A percentile compares a stretch with the other conserved stretches of the same genome.
Conservation (phyloP, 2,329 filamentous ascomycete species). For the Ascochyta koolunga region DNA sequence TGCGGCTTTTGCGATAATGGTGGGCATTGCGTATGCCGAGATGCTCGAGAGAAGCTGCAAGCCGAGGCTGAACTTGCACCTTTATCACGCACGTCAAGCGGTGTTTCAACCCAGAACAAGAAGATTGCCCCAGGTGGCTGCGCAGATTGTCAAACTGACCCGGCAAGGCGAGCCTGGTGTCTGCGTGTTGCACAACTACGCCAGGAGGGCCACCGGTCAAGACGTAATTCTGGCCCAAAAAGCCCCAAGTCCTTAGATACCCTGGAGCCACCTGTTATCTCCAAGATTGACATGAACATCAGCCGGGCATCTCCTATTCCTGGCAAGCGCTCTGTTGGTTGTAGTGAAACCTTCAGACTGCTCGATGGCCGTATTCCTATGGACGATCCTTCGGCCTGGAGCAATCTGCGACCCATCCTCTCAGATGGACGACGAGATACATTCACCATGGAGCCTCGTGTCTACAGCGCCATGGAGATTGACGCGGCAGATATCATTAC, state of each 20-base stretch:
- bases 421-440: slow-evolving; percentile 27
- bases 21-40: slow-evolving; percentile 39
- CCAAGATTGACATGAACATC: slow-evolving; percentile 25
- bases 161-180: slow-evolving; percentile 44
- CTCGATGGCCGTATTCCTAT: slow-evolving; percentile 42
- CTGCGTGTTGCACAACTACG: slow-evolving; percentile 41
- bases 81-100: slow-evolving; percentile 13
- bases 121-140: slow-evolving; percentile 39
- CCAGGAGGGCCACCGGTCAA: slow-evolving; percentile 14
- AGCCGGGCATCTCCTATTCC: slow-evolving; percentile 14
- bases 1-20: slow-evolving; percentile 46
- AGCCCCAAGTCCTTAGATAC: slow-evolving; percentile 27
- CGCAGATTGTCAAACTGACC: slow-evolving; percentile 43
- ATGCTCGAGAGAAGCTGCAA: slow-evolving; percentile 20
- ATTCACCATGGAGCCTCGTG: slow-evolving; percentile 35
- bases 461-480: slow-evolving; percentile 46
- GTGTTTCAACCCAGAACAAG: slow-evolving; percentile 3
- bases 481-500: slow-evolving; percentile 47
- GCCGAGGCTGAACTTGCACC: slow-evolving; percentile 21
- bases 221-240: slow-evolving; percentile 6
- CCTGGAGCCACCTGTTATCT: slow-evolving; percentile 37
- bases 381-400: slow-evolving; percentile 43
- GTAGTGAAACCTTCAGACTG: slow-evolving; percentile 44
- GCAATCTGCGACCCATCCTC: slow-evolving; percentile 36
- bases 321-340: slow-evolving; percentile 37